phyloP scores from a whole-genome alignment of 164 flowering plant genomes.

The Annona squamosa region DNA sequence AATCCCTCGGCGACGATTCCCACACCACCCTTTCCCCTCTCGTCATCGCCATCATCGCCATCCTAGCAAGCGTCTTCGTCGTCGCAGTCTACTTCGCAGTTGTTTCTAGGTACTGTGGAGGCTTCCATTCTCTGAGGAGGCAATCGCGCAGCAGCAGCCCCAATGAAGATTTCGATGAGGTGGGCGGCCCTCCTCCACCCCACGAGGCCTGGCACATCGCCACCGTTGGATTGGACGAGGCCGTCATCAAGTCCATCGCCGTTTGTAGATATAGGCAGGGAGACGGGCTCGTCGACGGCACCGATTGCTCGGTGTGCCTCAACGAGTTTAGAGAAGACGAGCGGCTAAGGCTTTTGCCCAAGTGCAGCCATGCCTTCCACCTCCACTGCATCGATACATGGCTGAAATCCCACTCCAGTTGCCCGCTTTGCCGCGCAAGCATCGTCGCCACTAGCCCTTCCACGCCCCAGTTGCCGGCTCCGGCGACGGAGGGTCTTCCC shows the following conservation, averaged over 20 bases:
- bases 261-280: constrained; percentile 56
- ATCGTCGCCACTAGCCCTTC: constrained; percentile 20
- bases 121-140: constrained; percentile 14
- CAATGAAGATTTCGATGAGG: constrained; percentile 21
- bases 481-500: constrained; percentile 13
- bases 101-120: constrained; percentile 55
- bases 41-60: constrained; percentile 63
- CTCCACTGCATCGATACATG: constrained; percentile 77
- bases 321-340: constrained; percentile 71
- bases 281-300: constrained; percentile 59
- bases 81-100: constrained; percentile 61
- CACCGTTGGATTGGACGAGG: constrained; percentile 55
- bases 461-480: constrained; percentile 17
- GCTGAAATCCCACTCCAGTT: constrained; percentile 68
- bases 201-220: constrained; percentile 42
- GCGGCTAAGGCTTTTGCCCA: constrained; percentile 59
- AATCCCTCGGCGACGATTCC: constrained; percentile 29
- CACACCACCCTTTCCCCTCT: constrained; percentile 58
- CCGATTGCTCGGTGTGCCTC: constrained; percentile 83
- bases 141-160: constrained; percentile 4
- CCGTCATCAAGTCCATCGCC: constrained; percentile 57
- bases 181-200: constrained; percentile 16
- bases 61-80: constrained; percentile 64
- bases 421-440: constrained; percentile 74
- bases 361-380: constrained; percentile 90